Conservation (phyloP, 1,284 basidiomycete genomes). For the Marasmius fiardii region DNA sequence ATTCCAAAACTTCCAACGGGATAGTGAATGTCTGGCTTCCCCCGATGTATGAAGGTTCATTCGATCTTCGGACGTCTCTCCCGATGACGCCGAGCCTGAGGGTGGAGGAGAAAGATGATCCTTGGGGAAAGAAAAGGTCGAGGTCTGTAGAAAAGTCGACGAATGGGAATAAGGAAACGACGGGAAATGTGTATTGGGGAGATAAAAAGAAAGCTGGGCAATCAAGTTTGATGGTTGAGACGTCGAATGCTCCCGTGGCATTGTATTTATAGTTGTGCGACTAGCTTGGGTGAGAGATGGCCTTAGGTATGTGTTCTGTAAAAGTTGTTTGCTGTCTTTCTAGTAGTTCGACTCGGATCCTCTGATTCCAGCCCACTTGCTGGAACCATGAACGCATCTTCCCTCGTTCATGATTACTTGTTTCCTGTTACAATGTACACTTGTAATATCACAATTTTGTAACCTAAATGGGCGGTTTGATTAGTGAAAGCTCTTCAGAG, state of each 20-base stretch:
- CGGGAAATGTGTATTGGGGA: conserved; percentile 11
- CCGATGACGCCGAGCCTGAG: neutral
- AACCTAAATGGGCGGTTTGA: no score
- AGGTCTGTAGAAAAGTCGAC: neutral
- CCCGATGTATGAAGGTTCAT: conserved; percentile 12
- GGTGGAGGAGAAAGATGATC: conserved; percentile 5
- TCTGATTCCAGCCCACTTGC: no score
- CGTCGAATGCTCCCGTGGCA: conserved; percentile 3
- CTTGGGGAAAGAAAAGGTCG: conserved; percentile 3
- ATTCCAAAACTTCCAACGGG: conserved; percentile 9
- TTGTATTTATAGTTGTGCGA: conserved; percentile 6
- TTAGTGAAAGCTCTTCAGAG: neutral
- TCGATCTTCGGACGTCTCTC: conserved; percentile 9
- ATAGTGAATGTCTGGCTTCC: conserved; percentile 11
- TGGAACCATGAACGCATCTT: no score
- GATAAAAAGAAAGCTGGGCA: conserved; percentile 3
- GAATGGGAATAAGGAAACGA: neutral
- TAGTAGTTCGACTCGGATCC: no score
- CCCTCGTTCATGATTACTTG: no score
- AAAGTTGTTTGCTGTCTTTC: no score
- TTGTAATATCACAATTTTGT: neutral
- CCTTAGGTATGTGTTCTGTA: no score
- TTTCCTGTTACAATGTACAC: neutral
- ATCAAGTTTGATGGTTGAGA: neutral
- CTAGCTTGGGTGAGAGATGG: no score